Percentiles rank a stretch among this genome's conserved stretches.
Conservation (phyloP, 2,329 filamentous ascomycete genomes). For the Dichotomopilus funicola region DNA sequence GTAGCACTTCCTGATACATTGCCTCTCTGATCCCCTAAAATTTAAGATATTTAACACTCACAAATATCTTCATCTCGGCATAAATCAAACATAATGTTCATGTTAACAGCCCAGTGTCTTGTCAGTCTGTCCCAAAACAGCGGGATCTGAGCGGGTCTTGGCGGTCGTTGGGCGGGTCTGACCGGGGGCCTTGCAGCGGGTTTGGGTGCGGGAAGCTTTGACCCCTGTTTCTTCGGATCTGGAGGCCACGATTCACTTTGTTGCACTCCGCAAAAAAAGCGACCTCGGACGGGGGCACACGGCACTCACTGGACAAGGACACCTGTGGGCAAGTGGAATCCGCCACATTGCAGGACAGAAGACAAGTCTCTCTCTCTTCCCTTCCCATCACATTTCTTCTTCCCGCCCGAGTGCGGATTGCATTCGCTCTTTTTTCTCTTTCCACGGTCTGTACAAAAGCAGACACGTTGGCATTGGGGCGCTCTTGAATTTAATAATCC, state of each 20-base stretch:
- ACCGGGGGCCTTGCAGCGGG: neutral
- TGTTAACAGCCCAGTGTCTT: too few relatives aligned
- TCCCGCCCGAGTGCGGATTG: neutral
- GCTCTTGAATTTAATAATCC: neutral
- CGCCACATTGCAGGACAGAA: constrained; percentile 18
- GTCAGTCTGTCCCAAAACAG: too few relatives aligned
- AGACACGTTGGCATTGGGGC: neutral
- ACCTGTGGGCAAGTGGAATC: constrained; percentile 16
- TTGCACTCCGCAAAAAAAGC: constrained; percentile 14
- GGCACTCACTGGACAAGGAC: neutral
- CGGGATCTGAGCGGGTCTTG: too few relatives aligned
- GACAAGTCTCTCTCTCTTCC: neutral
- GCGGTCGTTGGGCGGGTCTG: neutral
- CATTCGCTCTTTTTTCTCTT: constrained; percentile 7
- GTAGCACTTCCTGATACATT: too few relatives aligned
- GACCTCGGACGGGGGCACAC: too few relatives aligned
- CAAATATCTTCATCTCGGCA: too few relatives aligned
- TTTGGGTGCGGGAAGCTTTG: constrained; percentile 18
- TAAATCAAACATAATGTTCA: too few relatives aligned
- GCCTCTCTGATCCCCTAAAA: too few relatives aligned
- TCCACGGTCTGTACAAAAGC: too few relatives aligned
- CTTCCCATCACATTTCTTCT: neutral
- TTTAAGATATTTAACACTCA: too few relatives aligned
- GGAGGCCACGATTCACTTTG: constrained; percentile 33
- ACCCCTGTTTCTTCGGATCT: constrained; percentile 27